Percentiles rank a stretch among this genome's conserved stretches.
Conservation (phyloP, 225 moss, liverwort and hornwort species). For the Bryoerythrophyllum caledonicum region DNA sequence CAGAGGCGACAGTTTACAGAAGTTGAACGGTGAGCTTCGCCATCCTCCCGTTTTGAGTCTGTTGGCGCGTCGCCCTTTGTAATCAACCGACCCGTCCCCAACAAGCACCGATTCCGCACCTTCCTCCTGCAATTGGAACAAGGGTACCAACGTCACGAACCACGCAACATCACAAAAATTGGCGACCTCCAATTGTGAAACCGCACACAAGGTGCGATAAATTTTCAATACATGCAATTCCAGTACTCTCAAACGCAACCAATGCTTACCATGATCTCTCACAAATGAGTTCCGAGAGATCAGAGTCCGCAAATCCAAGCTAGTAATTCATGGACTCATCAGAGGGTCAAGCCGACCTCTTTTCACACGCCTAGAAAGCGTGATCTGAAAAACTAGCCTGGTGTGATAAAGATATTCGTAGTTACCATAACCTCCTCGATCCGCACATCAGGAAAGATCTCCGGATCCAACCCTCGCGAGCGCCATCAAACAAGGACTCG, state of each 20-base stretch:
- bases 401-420: too few relatives aligned
- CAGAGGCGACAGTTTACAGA: constrained; percentile 25
- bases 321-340: too few relatives aligned
- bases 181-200: too few relatives aligned
- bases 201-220: background rate
- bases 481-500: background rate
- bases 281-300: background rate
- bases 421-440: background rate
- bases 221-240: background rate
- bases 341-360: too few relatives aligned
- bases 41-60: constrained; percentile 39
- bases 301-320: too few relatives aligned
- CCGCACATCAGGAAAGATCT: background rate
- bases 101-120: constrained; percentile 34
- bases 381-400: background rate
- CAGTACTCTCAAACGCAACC: background rate
- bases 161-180: background rate
- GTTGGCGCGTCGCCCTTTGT: constrained; percentile 34
- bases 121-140: constrained; percentile 29
- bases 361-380: background rate
- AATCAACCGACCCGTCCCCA: constrained; percentile 47
- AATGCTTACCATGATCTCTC: constrained; percentile 19
- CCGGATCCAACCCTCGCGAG: background rate
- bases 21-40: constrained; percentile 35
- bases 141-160: background rate